phyloP scores from a whole-genome alignment of 2,329 filamentous ascomycete genomes.

The Ophiocordyceps camponoti-rufipedis region DNA sequence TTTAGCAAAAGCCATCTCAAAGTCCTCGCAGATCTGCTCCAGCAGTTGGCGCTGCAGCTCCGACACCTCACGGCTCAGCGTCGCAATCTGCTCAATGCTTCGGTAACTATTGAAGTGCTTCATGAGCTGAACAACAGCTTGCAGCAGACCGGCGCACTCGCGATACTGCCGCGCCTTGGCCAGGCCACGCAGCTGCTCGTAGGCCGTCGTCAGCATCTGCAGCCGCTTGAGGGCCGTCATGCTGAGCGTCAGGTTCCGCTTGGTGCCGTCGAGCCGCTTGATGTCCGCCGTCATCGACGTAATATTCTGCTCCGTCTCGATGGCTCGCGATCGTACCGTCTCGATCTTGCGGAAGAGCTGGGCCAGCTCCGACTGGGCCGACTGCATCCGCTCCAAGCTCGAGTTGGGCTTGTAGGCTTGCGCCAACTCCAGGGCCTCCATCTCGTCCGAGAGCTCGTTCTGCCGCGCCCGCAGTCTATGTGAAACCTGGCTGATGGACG shows the following conservation, averaged over 20 bases:
- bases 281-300: constrained; percentile 99
- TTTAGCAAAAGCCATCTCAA: constrained; percentile 87
- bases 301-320: constrained; percentile 87
- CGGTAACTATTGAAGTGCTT: constrained; percentile 96
- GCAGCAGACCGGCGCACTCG: constrained; percentile 82
- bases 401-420: constrained; percentile 77
- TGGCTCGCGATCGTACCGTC: constrained; percentile 70
- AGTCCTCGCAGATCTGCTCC: constrained; percentile 98
- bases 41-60: constrained; percentile 83
- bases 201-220: constrained; percentile 98
- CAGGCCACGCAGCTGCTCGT: constrained; percentile 77
- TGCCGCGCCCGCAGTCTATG: constrained; percentile 55
- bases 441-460: constrained; percentile 65
- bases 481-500: constrained; percentile 59
- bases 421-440: constrained; percentile 51
- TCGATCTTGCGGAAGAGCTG: constrained; percentile 91
- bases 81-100: constrained; percentile 94
- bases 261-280: constrained; percentile 89
- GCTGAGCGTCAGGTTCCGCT: constrained; percentile 85
- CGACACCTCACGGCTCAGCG: constrained; percentile 76
- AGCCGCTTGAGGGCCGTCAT: constrained; percentile 96
- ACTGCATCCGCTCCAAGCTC: constrained; percentile 79
- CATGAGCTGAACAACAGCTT: constrained; percentile 95
- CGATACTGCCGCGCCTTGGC: constrained; percentile 79
- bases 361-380: constrained; percentile 74